phyloP scores from a whole-genome alignment of 2,329 filamentous ascomycete genomes.

The Furcasterigmium sp. region DNA sequence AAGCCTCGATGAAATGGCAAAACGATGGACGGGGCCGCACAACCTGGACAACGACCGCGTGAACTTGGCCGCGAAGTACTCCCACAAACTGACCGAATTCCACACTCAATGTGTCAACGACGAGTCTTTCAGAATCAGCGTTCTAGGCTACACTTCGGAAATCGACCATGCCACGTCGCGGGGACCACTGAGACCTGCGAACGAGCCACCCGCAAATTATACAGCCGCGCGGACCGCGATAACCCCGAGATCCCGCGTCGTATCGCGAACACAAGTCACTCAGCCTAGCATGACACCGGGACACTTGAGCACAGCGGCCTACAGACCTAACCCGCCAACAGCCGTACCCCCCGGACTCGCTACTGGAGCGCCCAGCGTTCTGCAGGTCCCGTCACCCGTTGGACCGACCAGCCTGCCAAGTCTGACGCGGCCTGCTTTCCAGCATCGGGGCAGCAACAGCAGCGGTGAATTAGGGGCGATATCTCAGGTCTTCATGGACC shows the following conservation, averaged over 20 bases:
- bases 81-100: slow-evolving; percentile 6
- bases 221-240: too few relatives aligned
- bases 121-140: slow-evolving; percentile 5
- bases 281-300: too few relatives aligned
- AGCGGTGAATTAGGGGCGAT: slow-evolving; percentile 16
- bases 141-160: slow-evolving; percentile 7
- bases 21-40: slow-evolving; percentile 13
- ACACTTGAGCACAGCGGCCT: too few relatives aligned
- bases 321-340: too few relatives aligned
- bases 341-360: too few relatives aligned
- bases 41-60: neutral
- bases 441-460: neutral
- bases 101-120: slow-evolving; percentile 6
- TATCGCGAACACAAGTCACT: too few relatives aligned
- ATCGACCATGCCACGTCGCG: slow-evolving; percentile 3
- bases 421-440: neutral
- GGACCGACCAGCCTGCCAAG: neutral
- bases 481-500: slow-evolving; percentile 12
- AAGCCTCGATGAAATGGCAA: slow-evolving; percentile 14
- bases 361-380: too few relatives aligned
- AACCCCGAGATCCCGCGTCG: too few relatives aligned
- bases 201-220: neutral
- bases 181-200: neutral
- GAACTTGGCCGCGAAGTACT: slow-evolving; percentile 10
- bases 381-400: too few relatives aligned